Percentiles rank a stretch among this genome's conserved stretches.
phyloP scores from a whole-genome alignment of 495 filamentous ascomycete species.

The Penicillium malachiteum region DNA sequence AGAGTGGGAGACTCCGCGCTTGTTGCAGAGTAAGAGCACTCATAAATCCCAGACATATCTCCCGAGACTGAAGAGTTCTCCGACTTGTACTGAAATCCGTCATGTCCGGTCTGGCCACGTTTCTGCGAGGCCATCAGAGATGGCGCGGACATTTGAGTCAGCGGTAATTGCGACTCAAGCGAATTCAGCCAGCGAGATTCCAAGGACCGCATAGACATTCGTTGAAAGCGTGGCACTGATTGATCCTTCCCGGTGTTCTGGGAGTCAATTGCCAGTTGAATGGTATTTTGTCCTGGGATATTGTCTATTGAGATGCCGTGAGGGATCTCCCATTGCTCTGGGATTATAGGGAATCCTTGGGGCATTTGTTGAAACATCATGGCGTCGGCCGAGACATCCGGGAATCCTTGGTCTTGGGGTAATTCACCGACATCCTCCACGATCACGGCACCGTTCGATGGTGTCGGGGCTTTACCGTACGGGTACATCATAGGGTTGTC shows the following conservation, averaged over 20 bases:
- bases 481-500: conserved; percentile 41
- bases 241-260: conserved; percentile 26
- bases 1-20: conserved; percentile 35
- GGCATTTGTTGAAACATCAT: conserved; percentile 40
- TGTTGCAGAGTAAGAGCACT: conserved; percentile 39
- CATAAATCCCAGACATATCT: conserved; percentile 35
- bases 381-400: conserved; percentile 33
- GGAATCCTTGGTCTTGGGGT: conserved; percentile 33
- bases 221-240: conserved; percentile 24
- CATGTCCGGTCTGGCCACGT: conserved; percentile 23
- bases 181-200: conserved; percentile 40
- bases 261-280: conserved; percentile 24
- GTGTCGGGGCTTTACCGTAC: conserved; percentile 33
- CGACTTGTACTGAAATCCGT: conserved; percentile 41
- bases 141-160: conserved; percentile 29
- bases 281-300: conserved; percentile 20
- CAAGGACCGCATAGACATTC: conserved; percentile 30
- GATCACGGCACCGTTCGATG: conserved; percentile 36
- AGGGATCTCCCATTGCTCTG: conserved; percentile 34
- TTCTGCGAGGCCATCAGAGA: conserved; percentile 25
- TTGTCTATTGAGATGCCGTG: conserved; percentile 20
- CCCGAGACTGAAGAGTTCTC: conserved; percentile 43
- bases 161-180: conserved; percentile 38
- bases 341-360: conserved; percentile 33
- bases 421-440: conserved; percentile 42